Evolutionary conservation across 352 stramenopile genomes (phyloP), one percentile per base, ranked within the genome.

Genomic region (Aphanomyces cochlioides): DNA sequence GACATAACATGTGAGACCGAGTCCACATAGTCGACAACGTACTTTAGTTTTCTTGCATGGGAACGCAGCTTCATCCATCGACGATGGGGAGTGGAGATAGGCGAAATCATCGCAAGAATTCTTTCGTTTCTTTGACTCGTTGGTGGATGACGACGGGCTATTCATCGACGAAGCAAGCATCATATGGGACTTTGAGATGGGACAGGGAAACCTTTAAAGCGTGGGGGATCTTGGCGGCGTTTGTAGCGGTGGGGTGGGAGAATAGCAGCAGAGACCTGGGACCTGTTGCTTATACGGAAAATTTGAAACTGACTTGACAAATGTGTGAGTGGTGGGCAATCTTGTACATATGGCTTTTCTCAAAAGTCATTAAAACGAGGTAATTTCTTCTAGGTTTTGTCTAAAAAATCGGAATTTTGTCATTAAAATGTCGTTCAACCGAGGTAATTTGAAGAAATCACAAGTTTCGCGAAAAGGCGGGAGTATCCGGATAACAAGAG

Each of bases 151-250:
- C 15, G 59, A 17, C 19, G 59, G 59, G 59, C 59, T 67, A 67
- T 56, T 67, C 59, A 67, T 67, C 59, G 59, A 67, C 10, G 59
- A 54, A 54, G 59, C 59, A 56, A 56, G 59, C 59, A 67, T 67
- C 39, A 67, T 67, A 40, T 56, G 3, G 43, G 54, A 61, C 13
- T 10, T 40, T 7, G 54, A 61, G 36, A 40, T 37, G 21, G 37
- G 54, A 37, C 17, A 43, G 54, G 54, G 54, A 61, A 61, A 61
- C 54, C 54, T 61, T 61, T 61, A 19, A n/a, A 37, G 54, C 54
- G 54, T 12, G 28, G 54, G 54, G 8, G 19, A 37, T 15, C 12
- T 58, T 36, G 7, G 17, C 7, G 50, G 50, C 50, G 28, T 28
- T 28, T 28, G 28, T 28, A 28, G 28, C 28, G 28, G 28, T 28